Evolutionary conservation across 2,329 filamentous ascomycete genomes (phyloP).

Genomic region (Xylaria digitata): DNA sequence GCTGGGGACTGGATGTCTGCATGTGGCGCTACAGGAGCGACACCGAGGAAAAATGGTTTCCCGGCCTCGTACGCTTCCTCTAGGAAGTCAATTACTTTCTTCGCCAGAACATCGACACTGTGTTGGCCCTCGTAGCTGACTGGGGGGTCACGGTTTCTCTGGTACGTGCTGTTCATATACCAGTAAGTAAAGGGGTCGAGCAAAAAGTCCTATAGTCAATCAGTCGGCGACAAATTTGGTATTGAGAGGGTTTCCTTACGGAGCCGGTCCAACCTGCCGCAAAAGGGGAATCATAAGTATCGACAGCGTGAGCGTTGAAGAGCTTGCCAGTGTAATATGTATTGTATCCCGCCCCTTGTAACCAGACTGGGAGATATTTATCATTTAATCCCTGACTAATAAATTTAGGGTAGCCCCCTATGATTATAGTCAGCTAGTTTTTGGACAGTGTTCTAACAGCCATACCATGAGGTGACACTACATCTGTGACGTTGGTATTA

Average conservation of each 20-base stretch:
- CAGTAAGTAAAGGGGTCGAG: conserved; percentile 72
- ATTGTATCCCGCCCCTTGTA: conserved; percentile 75
- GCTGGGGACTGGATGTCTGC: conserved; percentile 52
- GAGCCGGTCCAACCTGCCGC: conserved; percentile 70
- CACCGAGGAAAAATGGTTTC: conserved; percentile 68
- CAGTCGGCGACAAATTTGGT: neutral
- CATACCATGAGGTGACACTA: conserved; percentile 66
- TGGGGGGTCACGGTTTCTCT: conserved; percentile 65
- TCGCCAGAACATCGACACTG: conserved; percentile 63
- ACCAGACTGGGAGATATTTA: conserved; percentile 76
- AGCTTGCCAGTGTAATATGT: conserved; percentile 81
- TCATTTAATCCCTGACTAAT: conserved; percentile 72
- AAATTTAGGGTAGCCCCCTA: conserved; percentile 73
- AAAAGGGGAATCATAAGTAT: conserved; percentile 70
- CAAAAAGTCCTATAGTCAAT: conserved; percentile 55
- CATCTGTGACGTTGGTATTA: conserved; percentile 75
- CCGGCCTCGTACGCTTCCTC: conserved; percentile 62
- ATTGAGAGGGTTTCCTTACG: conserved; percentile 39
- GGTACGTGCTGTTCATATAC: conserved; percentile 70
- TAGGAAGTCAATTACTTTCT: conserved; percentile 64
- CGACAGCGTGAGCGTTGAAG: conserved; percentile 71
- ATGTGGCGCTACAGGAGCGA: conserved; percentile 71
- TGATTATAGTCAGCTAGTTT: conserved; percentile 26
- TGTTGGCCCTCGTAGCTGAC: conserved; percentile 66
- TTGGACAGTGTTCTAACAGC: neutral